Conservation (phyloP, 1,284 basidiomycete species). For the Heterobasidion irregulare region DNA sequence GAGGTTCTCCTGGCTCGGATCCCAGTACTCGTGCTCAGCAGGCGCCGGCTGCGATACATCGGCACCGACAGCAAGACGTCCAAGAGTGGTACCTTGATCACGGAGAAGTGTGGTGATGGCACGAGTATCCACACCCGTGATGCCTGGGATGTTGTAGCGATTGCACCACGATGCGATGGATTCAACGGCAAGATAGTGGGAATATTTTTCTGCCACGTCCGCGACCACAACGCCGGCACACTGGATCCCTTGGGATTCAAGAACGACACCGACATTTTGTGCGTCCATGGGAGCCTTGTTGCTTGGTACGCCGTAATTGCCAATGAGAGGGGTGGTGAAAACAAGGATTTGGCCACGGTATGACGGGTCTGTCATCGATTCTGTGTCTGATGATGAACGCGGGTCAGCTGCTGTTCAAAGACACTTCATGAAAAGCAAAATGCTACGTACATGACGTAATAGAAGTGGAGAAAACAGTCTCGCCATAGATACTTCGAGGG, state of each 20-base stretch:
- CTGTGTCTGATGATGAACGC: constrained; percentile 62
- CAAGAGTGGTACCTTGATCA: constrained; percentile 96
- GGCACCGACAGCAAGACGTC: constrained; percentile 79
- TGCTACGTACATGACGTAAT: constrained; percentile 85
- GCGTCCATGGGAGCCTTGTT: constrained; percentile 73
- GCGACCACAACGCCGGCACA: constrained; percentile 92
- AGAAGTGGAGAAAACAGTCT: constrained; percentile 98
- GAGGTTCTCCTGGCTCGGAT: constrained; percentile 88
- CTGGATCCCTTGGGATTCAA: constrained; percentile 88
- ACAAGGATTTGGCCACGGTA: constrained; percentile 98
- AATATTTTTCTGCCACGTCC: constrained; percentile 92
- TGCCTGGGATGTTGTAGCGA: constrained; percentile 84
- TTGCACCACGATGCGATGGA: constrained; percentile 92
- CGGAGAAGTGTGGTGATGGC: constrained; percentile 91
- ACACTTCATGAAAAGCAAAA: not conserved
- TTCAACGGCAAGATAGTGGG: constrained; percentile 92
- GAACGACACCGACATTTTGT: constrained; percentile 82
- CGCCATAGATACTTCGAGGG: constrained; percentile 83
- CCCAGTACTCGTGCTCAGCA: constrained; percentile 73
- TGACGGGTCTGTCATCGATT: constrained; percentile 99
- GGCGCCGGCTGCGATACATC: constrained; percentile 64
- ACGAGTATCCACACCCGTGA: constrained; percentile 96
- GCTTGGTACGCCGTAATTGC: constrained; percentile 94
- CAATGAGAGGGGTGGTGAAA: constrained; percentile 97
- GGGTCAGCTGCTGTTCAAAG: not conserved